Evolutionary conservation across 2,329 filamentous ascomycete species (phyloP), one percentile per base, ranked within the genome.

Genomic region (Annulohypoxylon truncatum): DNA sequence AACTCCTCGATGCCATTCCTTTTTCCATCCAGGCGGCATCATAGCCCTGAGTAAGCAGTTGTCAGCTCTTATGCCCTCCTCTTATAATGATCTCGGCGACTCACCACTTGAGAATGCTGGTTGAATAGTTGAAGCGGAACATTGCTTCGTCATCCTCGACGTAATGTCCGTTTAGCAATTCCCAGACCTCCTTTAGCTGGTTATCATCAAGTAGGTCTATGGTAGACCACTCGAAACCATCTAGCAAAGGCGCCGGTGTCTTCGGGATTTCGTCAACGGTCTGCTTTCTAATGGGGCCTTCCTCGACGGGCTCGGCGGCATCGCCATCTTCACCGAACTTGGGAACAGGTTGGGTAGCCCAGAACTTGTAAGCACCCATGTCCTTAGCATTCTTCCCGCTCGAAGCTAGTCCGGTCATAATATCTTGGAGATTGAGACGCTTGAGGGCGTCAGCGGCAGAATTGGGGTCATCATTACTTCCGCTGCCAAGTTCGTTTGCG

Each of bases 281-380:
- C 74, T 95, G 92, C 15, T 90, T 82, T 80, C 90, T 92, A 77
- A 99, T 92, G 0, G 94, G 93, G 0, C 96, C 96, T 74, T 98
- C 94, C 68, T 89, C 83, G 51, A 89, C 75, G 35, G 80, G 77
- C 68, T 85, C 82, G 64, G 83, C 80, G 54, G 86, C 82, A 50
- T 83, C 80, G 12, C 75, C 73, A 64, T 83, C 79, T 77, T 90
- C 83, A 74, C 87, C 90, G 76, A 98, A 97, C 75, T 90, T 90
- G 53, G 92, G 92, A 64, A 99, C 96, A 0, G 96, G 96, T 79
- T 99, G 96, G 48, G 96, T 99, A 79, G 93, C 90, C 96, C 96
- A 99, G 83, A 99, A 99, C 81, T 97, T 97, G 85, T 98, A 97
- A 63, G 90, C 92, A 5, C 91, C 94, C 93, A 97, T 97, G 77